Percentiles rank a stretch among this genome's conserved stretches.
phyloP scores from a whole-genome alignment of 495 filamentous ascomycete species.

The Aspergillus ellipticus region DNA sequence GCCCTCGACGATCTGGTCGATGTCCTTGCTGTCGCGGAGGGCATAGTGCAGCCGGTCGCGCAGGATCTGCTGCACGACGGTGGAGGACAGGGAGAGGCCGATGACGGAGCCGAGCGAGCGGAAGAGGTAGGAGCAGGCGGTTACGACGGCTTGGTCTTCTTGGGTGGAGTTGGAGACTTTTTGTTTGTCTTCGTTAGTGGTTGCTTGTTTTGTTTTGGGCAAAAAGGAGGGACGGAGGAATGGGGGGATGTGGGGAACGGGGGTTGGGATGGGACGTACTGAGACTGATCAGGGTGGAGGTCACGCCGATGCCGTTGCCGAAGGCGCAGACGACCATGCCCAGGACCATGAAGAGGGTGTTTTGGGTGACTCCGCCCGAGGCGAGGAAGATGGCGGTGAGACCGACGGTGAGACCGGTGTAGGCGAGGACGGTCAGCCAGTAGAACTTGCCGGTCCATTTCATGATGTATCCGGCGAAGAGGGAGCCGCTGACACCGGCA shows the following conservation, averaged over 20 bases:
- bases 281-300: slow-evolving; percentile 62
- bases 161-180: slow-evolving; percentile 64
- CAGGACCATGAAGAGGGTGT: slow-evolving; percentile 46
- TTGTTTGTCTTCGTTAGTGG: too few relatives aligned
- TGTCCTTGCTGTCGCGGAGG: slow-evolving; percentile 55
- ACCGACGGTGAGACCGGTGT: slow-evolving; percentile 50
- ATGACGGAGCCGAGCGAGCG: slow-evolving; percentile 75
- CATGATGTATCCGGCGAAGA: slow-evolving; percentile 70
- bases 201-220: too few relatives aligned
- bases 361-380: slow-evolving; percentile 49
- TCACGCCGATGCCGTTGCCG: slow-evolving; percentile 65
- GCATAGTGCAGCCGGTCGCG: slow-evolving; percentile 51
- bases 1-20: slow-evolving; percentile 63
- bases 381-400: slow-evolving; percentile 54
- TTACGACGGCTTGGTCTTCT: slow-evolving; percentile 72
- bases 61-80: slow-evolving; percentile 69
- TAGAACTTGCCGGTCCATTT: slow-evolving; percentile 75
- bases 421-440: slow-evolving; percentile 62
- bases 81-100: slow-evolving; percentile 66
- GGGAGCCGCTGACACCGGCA: slow-evolving; percentile 60
- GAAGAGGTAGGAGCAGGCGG: slow-evolving; percentile 85
- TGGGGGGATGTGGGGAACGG: not conserved
- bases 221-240: too few relatives aligned
- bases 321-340: slow-evolving; percentile 56
- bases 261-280: slow-evolving; percentile 36